These are phyloP conservation scores for Hypomyces perniciosus DNA, from an alignment of 2,329 filamentous ascomycete genomes.

Conservation along the genomic window DNA sequence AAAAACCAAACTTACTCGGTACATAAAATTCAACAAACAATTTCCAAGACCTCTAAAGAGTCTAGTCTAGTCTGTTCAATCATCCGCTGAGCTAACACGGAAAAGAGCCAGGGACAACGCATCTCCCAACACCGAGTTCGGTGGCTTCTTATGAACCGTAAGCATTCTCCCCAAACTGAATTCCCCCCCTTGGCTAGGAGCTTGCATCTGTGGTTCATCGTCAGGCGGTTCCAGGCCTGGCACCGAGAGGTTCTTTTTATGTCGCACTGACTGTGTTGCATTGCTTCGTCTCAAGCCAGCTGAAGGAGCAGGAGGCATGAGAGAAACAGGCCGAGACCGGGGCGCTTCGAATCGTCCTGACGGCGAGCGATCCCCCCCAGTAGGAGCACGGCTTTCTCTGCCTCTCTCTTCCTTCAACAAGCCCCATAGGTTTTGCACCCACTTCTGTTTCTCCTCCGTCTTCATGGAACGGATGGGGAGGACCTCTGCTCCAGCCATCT, in stretches of 20 bases:
- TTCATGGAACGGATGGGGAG: constrained; percentile 30
- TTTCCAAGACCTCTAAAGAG: too few species aligned
- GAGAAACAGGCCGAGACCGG: constrained; percentile 27
- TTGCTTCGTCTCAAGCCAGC: constrained; percentile 11
- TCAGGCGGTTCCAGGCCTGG: constrained; percentile 1
- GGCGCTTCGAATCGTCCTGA: constrained; percentile 18
- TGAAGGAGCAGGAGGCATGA: neutral
- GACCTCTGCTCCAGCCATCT: constrained; percentile 31
- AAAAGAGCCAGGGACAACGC: constrained; percentile 18
- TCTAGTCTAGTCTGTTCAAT: too few species aligned
- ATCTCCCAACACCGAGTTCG: constrained; percentile 14
- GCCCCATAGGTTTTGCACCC: constrained; percentile 26
- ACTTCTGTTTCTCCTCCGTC: constrained; percentile 30
- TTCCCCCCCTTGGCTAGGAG: constrained; percentile 9
- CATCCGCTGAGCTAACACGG: constrained; percentile 4
- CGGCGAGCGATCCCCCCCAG: constrained; percentile 6
- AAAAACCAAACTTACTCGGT: too few species aligned
- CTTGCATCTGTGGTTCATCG: constrained; percentile 1
- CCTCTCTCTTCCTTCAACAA: constrained; percentile 21
- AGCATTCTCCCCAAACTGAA: constrained; percentile 13
- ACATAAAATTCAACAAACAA: too few species aligned
- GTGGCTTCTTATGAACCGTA: constrained; percentile 15
- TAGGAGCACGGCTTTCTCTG: constrained; percentile 10
- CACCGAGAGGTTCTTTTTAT: constrained; percentile 12
- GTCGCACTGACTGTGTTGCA: constrained; percentile 13